Percentiles rank a stretch among this genome's conserved stretches.
phyloP scores from a whole-genome alignment of 2,329 filamentous ascomycete genomes.

The Xylariaceae sp. region DNA sequence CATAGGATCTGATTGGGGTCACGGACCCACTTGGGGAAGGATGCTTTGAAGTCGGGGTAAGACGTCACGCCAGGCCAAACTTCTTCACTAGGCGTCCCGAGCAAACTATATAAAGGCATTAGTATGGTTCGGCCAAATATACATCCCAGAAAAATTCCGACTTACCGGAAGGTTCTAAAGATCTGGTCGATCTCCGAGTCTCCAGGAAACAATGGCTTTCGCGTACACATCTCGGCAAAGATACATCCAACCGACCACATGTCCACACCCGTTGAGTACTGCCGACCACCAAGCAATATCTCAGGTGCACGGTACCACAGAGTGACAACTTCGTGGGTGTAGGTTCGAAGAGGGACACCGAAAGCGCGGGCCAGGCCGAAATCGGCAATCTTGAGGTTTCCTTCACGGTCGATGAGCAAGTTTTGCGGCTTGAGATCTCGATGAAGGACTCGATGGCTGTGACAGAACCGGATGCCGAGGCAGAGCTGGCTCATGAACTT shows the following conservation, averaged over 20 bases:
- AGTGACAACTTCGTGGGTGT: constrained; percentile 94
- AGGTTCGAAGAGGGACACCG: constrained; percentile 86
- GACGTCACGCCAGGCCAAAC: constrained; percentile 92
- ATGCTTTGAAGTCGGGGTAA: constrained; percentile 90
- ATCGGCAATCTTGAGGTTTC: constrained; percentile 88
- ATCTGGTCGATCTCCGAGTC: constrained; percentile 94
- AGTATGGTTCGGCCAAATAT: background rate
- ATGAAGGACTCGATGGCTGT: constrained; percentile 84
- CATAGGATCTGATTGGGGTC: constrained; percentile 69
- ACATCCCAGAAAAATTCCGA: constrained; percentile 1
- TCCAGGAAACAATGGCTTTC: constrained; percentile 88
- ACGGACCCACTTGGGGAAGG: constrained; percentile 88
- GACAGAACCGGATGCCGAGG: constrained; percentile 83
- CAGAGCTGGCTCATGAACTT: constrained; percentile 92
- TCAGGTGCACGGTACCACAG: constrained; percentile 92
- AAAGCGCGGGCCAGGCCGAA: constrained; percentile 89
- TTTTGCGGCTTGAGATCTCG: constrained; percentile 92
- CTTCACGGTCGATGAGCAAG: constrained; percentile 80
- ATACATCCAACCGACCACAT: constrained; percentile 97
- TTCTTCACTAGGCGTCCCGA: constrained; percentile 81
- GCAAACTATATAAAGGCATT: constrained; percentile 51
- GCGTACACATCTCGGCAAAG: constrained; percentile 95
- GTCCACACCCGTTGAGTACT: constrained; percentile 92
- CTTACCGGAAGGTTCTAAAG: constrained; percentile 89
- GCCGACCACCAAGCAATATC: constrained; percentile 85